Percentiles rank a stretch among this genome's conserved stretches.
Evolutionary conservation across 805 yeast species (phyloP).

Genomic region (Nakazawaea ambrosiae): DNA sequence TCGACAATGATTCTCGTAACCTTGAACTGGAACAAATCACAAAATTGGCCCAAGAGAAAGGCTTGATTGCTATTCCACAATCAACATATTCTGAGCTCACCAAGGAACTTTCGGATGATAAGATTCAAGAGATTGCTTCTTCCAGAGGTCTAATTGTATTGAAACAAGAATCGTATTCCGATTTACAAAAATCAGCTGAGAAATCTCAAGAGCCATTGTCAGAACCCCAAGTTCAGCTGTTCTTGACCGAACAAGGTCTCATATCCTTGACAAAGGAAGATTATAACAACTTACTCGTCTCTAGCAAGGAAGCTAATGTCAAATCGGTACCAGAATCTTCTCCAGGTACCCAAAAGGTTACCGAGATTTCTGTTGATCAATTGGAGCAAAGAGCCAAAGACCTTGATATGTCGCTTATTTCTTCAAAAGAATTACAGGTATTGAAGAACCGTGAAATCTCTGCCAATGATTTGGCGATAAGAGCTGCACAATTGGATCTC

Average conservation of each 20-base stretch:
- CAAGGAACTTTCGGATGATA: neutral
- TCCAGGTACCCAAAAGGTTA: conserved; percentile 14
- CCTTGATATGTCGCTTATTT: conserved; percentile 2
- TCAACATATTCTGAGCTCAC: neutral
- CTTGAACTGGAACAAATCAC: neutral
- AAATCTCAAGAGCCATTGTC: neutral
- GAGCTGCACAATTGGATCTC: conserved; percentile 36
- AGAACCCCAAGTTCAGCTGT: neutral
- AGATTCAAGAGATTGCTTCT: conserved; percentile 1
- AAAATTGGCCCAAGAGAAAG: neutral
- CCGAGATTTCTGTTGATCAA: neutral
- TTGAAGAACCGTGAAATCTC: conserved; percentile 20
- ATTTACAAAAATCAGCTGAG: neutral
- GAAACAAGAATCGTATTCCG: conserved; percentile 17
- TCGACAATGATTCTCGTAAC: neutral
- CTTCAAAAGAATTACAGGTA: neutral
- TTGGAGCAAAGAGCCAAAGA: conserved; percentile 4
- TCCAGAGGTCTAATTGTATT: conserved; percentile 26
- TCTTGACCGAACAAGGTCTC: conserved; percentile 12
- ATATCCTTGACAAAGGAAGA: conserved; percentile 14
- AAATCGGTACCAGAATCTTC: conserved; percentile 7
- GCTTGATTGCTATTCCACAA: neutral
- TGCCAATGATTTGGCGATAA: conserved; percentile 24
- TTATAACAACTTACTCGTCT: conserved; percentile 12
- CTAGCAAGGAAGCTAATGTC: neutral